phyloP scores from a whole-genome alignment of 345 rosid genomes.

The Gossypium australe region DNA sequence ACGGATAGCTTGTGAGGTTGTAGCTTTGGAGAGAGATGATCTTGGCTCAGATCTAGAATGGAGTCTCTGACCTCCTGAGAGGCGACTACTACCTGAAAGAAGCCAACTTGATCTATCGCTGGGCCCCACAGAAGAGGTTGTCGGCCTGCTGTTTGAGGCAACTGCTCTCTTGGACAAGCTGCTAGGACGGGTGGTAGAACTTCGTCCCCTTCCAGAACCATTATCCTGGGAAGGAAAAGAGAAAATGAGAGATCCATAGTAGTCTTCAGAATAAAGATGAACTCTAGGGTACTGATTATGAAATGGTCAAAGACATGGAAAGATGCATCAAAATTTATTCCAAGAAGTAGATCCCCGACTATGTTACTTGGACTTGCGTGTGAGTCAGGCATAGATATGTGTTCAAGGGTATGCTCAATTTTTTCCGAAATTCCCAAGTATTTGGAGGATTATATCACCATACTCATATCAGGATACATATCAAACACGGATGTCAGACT shows the following conservation, averaged over 20 bases:
- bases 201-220: slow-evolving; percentile 33
- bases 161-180: slow-evolving; percentile 33
- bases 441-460: no score
- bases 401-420: no score
- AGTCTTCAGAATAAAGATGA: background rate
- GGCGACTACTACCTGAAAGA: slow-evolving; percentile 26
- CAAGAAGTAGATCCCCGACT: background rate
- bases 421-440: no score
- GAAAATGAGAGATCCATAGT: background rate
- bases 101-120: slow-evolving; percentile 39
- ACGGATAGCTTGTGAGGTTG: slow-evolving; percentile 4
- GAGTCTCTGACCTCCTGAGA: slow-evolving; percentile 26
- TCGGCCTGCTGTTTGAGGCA: slow-evolving; percentile 28
- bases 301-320: background rate
- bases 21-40: slow-evolving; percentile 13
- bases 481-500: no score
- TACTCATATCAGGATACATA: no score
- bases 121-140: slow-evolving; percentile 19
- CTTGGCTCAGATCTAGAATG: slow-evolving; percentile 18
- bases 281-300: background rate
- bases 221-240: slow-evolving; percentile 24
- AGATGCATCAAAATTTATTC: background rate
- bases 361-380: no score
- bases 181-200: slow-evolving; percentile 27
- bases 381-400: no score